Base-by-base conservation (phyloP, 2,329 filamentous ascomycete genomes). In the Calonectria hawksworthii region DNA sequence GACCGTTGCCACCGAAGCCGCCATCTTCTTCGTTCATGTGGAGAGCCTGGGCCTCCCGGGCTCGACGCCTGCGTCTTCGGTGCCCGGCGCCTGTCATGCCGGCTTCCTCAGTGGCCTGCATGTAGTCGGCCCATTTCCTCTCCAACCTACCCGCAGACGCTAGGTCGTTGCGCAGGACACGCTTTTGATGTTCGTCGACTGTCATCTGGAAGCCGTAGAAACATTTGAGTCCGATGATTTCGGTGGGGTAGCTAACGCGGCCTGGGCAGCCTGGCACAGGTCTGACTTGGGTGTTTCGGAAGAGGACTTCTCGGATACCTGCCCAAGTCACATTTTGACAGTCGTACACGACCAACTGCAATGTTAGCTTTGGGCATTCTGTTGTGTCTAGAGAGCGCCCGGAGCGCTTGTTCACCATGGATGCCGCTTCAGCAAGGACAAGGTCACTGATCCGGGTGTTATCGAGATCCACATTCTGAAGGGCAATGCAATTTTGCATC, bases 191-290 rank as follows among this genome's bases (percentile, higher is more conserved):
- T 84, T 98, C 96, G 78, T 98, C 94, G 6, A 98, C 96, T 0
- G 96, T 98, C 86, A 95, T 95, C 86, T 99, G 96, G 92, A 95
- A 98, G 52, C 94, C 95, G 84, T 98, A 98, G 87, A 96, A 99
- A 85, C 96, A 98, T 85, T 98, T 98, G 54, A 99, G 89, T 8
- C 92, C 89, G 74, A 99, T 95, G 72, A 98, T 92, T 82, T 98
- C 93, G 1, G 92, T 91, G 0, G 95, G 94, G 79, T 93, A 96
- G 0, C 90, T 90, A 13, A 89, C 79, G 63, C 80, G 81, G 38
- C 80, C 82, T 18, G 85, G 82, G 28, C 85, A 83, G 13, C 84
- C 84, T 28, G 83, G 75, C 4, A 89, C 88, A 21, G 90, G 90
- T 36, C 90, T 91, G 56, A 95, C 89, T 80, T 96, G 94, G 14